Base-by-base conservation (phyloP, 129 eudicot species). In the Chrysanthemum makinoi region DNA sequence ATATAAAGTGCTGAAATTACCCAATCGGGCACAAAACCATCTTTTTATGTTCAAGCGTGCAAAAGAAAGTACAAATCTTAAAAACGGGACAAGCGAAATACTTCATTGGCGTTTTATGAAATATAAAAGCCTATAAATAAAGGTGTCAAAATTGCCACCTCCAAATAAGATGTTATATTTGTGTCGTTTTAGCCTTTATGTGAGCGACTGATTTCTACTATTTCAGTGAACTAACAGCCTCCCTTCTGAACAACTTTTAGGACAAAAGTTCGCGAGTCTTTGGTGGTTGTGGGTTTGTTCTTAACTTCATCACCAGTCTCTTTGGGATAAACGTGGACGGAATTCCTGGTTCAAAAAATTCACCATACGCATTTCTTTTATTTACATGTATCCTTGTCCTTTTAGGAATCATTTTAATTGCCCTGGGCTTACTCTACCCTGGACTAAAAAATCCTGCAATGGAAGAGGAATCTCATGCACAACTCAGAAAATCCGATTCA, bases 221-320 rank as follows among this genome's bases (percentile, higher is more conserved):
- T 33, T 33, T 33, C 6, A 4, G 43, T 35, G 43, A 35, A 35
- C 43, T 35, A 35, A 35, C 43, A 30, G 1, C 43, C 43, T 35
- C 43, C 11, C 59, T 9, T 65, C 39, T 54, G 49, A 66, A 68
- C 35, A 39, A 68, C 44, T 72, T 73, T 59, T 81, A 91, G 96
- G 97, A 86, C 77, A 75, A 78, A 75, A 91, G 97, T 74, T 79
- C 86, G 13, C 81, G 87, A 16, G 98, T 93, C 14, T 89, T 93
- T 77, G 96, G 98, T 33, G 96, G 98, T 20, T 83, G 96, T 55
- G 98, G 98, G 4, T 90, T 89, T 48, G 79, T 85, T 35, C 83
- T 85, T 67, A 75, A 86, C 12, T 68, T 85, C 20, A 71, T 81
- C 63, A 88, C 95, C 0, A 80, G 95, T 44, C 85, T 88, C 52